Base-by-base conservation (phyloP, 306 rosid species). In the Bauhinia variegata region DNA sequence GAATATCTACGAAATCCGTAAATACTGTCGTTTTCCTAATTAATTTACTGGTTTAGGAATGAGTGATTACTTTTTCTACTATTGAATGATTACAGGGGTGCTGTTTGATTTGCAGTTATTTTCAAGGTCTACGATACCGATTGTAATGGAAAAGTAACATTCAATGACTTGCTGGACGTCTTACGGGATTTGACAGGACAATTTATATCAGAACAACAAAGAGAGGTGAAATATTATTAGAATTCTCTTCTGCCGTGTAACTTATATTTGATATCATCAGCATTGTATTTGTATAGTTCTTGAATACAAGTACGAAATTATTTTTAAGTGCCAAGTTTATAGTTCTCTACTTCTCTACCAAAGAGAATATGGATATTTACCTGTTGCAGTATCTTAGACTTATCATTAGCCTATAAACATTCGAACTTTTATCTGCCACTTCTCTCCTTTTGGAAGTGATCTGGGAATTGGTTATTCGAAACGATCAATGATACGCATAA, bases 171-270 rank as follows among this genome's bases (percentile, higher is more conserved):
- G 69, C 50, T 87, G 80, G 75, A 77, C 31, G 80, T 75, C 67
- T 77, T 87, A 30, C 77, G 83, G 60, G 96, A 89, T 75, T 63
- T 87, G 86, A 84, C 87, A 0, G 96, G 96, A 57, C 90, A 85
- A 23, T 89, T 69, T 60, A 86, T 89, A 75, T 83, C 93, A 47
- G 89, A 86, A 70, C 74, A 77, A 70, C 93, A 89, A 78, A 83
- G 86, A 73, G 90, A 89, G 96, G 91, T 84, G 14, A 60, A 63
- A 50, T 36, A 31, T 46, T 10, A 36, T 65, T 54, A 8, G 9
- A 48, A 54, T 16, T 19, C 39, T 51, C 42, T 75, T 54, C 33
- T 31, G 32, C 51, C 63, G 18, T 63, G 54, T 44, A 15, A 6
- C 44, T 66, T 73, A 60, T 11, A 7, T n/a, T n/a, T 48, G 34